Evolutionary conservation across 495 filamentous ascomycete genomes (phyloP).

Genomic region (Xylaria grammica): DNA sequence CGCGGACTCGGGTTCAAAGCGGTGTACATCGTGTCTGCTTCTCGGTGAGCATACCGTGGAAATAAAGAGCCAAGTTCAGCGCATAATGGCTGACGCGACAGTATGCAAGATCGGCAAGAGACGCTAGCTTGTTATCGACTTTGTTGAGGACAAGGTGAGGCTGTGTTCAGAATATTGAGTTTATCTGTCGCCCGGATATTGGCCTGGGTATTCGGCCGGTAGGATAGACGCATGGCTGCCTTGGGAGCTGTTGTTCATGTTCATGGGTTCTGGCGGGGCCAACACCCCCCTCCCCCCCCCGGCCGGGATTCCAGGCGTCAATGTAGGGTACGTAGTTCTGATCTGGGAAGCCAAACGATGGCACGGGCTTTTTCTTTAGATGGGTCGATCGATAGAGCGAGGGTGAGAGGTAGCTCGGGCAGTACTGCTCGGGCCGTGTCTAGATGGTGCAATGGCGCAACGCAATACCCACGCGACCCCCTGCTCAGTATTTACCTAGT

Average conservation of each 20-base stretch:
- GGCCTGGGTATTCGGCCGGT: too few species aligned
- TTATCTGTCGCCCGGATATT: background rate
- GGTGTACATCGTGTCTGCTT: background rate
- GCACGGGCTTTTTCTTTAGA: background rate
- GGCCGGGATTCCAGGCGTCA: background rate
- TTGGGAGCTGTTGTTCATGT: background rate
- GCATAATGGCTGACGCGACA: background rate
- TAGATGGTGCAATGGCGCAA: too few species aligned
- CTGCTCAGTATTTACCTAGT: too few species aligned
- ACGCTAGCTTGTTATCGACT: background rate
- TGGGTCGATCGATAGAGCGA: too few species aligned
- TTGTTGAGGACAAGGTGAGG: constrained; percentile 1
- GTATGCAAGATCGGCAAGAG: background rate
- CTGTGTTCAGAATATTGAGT: background rate
- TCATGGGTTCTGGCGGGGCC: background rate
- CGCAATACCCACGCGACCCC: too few species aligned
- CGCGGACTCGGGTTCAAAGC: background rate
- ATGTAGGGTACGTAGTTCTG: too few species aligned
- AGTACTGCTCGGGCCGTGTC: too few species aligned
- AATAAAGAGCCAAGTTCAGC: background rate
- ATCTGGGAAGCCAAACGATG: background rate
- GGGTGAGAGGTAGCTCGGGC: too few species aligned
- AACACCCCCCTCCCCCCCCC: too few species aligned
- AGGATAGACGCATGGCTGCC: background rate
- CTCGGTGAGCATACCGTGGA: background rate